A percentile compares a stretch with the other conserved stretches of the same genome.
Conservation (phyloP, 805 yeast species). For the Saccharomycopsis fodiens region DNA sequence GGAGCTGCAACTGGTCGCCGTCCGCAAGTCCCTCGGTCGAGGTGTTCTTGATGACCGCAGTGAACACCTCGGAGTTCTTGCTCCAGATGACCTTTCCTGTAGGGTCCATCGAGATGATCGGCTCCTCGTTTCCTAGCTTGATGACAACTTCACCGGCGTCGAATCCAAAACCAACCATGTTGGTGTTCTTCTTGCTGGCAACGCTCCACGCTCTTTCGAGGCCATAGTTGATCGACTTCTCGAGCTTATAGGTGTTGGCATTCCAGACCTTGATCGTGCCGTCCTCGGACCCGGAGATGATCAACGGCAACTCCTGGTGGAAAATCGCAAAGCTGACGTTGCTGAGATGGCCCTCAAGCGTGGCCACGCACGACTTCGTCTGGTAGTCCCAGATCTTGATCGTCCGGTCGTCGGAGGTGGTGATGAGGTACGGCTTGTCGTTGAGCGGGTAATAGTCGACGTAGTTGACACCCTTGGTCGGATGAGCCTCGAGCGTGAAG, state of each 20-base stretch:
- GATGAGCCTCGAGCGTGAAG: slow-evolving; percentile 87
- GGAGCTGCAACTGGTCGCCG: slow-evolving; percentile 71
- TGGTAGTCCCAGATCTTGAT: slow-evolving; percentile 95
- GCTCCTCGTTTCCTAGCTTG: slow-evolving; percentile 90
- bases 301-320: slow-evolving; percentile 95
- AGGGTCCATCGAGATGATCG: slow-evolving; percentile 87
- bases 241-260: slow-evolving; percentile 86
- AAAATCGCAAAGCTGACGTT: slow-evolving; percentile 95
- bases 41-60: slow-evolving; percentile 66
- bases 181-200: slow-evolving; percentile 55
- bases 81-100: slow-evolving; percentile 90
- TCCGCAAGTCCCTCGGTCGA: slow-evolving; percentile 55
- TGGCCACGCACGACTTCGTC: slow-evolving; percentile 91
- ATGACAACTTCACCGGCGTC: slow-evolving; percentile 90
- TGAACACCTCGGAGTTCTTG: slow-evolving; percentile 82
- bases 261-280: slow-evolving; percentile 94
- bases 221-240: slow-evolving; percentile 83
- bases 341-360: slow-evolving; percentile 86
- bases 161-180: slow-evolving; percentile 83
- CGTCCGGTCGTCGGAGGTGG: slow-evolving; percentile 85
- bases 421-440: slow-evolving; percentile 92
- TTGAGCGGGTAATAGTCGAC: slow-evolving; percentile 96
- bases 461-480: slow-evolving; percentile 87
- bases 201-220: slow-evolving; percentile 97
- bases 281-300: slow-evolving; percentile 95